Percentiles rank a stretch among this genome's conserved stretches.
phyloP scores from a whole-genome alignment of 805 yeast genomes.

The Metschnikowia rubicola region DNA sequence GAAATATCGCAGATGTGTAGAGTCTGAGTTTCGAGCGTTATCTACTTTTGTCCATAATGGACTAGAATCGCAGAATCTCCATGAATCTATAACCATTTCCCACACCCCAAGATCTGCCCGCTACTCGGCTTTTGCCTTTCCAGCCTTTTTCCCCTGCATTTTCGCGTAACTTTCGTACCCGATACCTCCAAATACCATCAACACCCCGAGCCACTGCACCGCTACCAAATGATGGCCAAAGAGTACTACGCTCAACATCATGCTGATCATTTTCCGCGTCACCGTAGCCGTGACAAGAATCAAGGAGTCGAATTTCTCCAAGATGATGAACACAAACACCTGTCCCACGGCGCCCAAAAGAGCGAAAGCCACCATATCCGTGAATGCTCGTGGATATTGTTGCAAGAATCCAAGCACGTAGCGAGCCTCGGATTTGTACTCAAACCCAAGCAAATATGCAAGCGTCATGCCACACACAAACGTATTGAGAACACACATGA shows the following conservation, averaged over 20 bases:
- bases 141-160: conserved; percentile 4
- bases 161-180: conserved; percentile 64
- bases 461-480: conserved; percentile 47
- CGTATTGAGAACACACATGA: conserved; percentile 69
- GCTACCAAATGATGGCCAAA: conserved; percentile 71
- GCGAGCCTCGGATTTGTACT: conserved; percentile 43
- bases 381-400: conserved; percentile 50
- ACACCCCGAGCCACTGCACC: conserved; percentile 77
- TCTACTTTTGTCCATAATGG: too few species aligned
- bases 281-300: conserved; percentile 90
- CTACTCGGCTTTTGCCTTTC: conserved; percentile 1
- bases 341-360: conserved; percentile 89
- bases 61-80: too few species aligned
- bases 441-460: conserved; percentile 43
- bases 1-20: too few species aligned
- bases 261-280: conserved; percentile 92
- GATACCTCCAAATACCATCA: conserved; percentile 80
- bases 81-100: background rate
- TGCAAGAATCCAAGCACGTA: conserved; percentile 49
- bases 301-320: conserved; percentile 82
- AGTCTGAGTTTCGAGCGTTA: too few species aligned
- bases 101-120: background rate
- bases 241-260: conserved; percentile 82
- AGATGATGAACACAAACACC: conserved; percentile 82
- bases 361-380: conserved; percentile 64